Base-by-base conservation (phyloP, 2,329 filamentous ascomycete genomes). In the Fusarium sp. region DNA sequence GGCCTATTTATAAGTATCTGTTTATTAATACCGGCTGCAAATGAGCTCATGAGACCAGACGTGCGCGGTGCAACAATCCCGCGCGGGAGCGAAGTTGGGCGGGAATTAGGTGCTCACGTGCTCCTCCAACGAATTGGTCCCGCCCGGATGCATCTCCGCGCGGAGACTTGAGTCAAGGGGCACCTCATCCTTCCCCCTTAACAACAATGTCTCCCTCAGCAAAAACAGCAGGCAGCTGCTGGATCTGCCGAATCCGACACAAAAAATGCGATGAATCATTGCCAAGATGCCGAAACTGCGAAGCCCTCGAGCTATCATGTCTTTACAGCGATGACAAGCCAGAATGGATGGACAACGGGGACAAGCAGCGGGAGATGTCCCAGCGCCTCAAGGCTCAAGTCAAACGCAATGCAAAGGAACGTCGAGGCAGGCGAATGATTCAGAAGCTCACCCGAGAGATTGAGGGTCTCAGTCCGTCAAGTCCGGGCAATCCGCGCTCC, bases 221-320 rank as follows among this genome's bases (percentile, higher is more conserved):
- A 14, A 57, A 57, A 6, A 57, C 52, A 33, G 13, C 33, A 18
- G 13, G 20, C 7, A 67, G 66, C 14, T 74, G 71, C 20, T 74
- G 70, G 67, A 71, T 64, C 1, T 74, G 72, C 29, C 64, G 72
- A 18, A 33, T 68, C 10, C 70, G 72, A 37, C 59, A 66, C 24
- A 73, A 72, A 13, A 74, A 74, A 41, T 74, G 71, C 13, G 70
- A 64, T 3, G 69, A 62, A 11, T n/a, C 22, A 2, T 27, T 14
- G 4, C 71, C 71, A 4, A 48, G 1, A 3, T 73, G 71, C 2
- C 9, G 24, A 11, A 64, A 64, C n/a, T 90, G 88, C 76, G 74
- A 74, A 4, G 76, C 81, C 0, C 83, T 90, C 5, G 81, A 84
- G 27, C 87, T 90, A 58, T 82, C 83, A 14, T 90, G 88, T 70